Evolutionary conservation across 495 filamentous ascomycete genomes (phyloP).

Genomic region (Penicillium roqueforti): DNA sequence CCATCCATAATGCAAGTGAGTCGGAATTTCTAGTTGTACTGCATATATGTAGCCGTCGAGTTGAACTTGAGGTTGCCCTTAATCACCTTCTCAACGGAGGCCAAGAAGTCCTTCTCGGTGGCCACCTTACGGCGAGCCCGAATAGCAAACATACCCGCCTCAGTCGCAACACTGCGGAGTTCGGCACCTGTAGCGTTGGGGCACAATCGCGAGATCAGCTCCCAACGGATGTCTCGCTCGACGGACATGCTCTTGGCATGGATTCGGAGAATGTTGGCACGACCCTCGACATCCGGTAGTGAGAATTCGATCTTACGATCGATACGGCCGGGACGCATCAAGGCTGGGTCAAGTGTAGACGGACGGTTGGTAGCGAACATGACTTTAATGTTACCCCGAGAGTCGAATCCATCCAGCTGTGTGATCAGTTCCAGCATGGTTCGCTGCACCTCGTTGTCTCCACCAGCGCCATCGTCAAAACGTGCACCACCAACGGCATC

Average conservation of each 20-base stretch:
- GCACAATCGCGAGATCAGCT: constrained; percentile 92
- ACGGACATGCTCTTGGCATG: constrained; percentile 99
- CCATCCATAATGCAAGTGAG: constrained; percentile 23
- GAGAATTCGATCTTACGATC: constrained; percentile 99
- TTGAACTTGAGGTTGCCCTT: constrained; percentile 99
- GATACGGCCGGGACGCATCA: constrained; percentile 97
- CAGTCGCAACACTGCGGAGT: constrained; percentile 92
- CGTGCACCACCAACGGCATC: constrained; percentile 97
- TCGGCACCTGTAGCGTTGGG: constrained; percentile 97
- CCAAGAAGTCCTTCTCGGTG: constrained; percentile 98
- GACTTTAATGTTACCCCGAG: constrained; percentile 98
- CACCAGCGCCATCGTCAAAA: constrained; percentile 96
- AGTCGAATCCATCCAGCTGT: constrained; percentile 95
- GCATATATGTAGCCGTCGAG: constrained; percentile 97
- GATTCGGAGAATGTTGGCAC: constrained; percentile 95
- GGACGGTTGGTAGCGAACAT: constrained; percentile 99
- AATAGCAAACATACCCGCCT: constrained; percentile 99
- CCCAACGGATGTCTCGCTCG: constrained; percentile 97
- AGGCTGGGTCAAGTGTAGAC: constrained; percentile 89
- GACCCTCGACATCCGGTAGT: constrained; percentile 90
- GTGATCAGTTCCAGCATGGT: constrained; percentile 99
- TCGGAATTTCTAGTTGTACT: constrained; percentile 76
- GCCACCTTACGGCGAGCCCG: constrained; percentile 95
- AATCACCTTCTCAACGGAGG: constrained; percentile 98
- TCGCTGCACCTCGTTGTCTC: constrained; percentile 98